These are phyloP conservation scores for Rhizoclosmatium globosum DNA, from an alignment of 192 early-diverging fungal genomes.

Conservation along the genomic window DNA sequence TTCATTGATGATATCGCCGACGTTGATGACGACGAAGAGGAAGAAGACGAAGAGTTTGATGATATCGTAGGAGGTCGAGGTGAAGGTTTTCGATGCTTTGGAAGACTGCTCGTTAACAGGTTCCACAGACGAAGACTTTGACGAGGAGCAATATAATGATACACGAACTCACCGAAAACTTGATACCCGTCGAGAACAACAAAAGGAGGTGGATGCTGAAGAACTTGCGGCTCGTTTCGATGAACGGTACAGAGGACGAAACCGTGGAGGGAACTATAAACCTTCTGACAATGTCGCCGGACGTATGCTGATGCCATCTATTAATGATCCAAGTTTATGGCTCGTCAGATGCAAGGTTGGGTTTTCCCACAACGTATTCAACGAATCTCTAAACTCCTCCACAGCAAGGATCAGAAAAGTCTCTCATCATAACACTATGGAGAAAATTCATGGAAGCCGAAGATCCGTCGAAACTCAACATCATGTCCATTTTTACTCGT, in stretches of 20 bases:
- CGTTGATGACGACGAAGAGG: constrained; percentile 81
- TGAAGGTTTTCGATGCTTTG: background rate
- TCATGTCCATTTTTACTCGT: constrained; percentile 83
- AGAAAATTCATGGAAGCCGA: constrained; percentile 76
- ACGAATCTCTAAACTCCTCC: constrained; percentile 13
- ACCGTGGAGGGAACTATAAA: constrained; percentile 2
- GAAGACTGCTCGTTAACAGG: background rate
- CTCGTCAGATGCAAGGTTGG: constrained; percentile 79
- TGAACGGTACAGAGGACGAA: constrained; percentile 76
- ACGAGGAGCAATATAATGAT: constrained; percentile 69
- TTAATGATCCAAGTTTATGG: constrained; percentile 92
- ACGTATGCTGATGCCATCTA: constrained; percentile 80
- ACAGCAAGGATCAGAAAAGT: constrained; percentile 85
- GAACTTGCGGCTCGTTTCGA: constrained; percentile 79
- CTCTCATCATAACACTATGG: constrained; percentile 83
- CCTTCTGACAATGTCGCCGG: constrained; percentile 75
- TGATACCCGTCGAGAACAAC: constrained; percentile 66
- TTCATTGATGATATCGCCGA: constrained; percentile 79
- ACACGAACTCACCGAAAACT: constrained; percentile 66
- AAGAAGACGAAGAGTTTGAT: constrained; percentile 73
- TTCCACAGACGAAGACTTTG: constrained; percentile 70
- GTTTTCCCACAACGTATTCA: background rate
- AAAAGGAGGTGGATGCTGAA: constrained; percentile 84
- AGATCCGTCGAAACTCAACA: constrained; percentile 68
- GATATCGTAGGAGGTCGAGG: constrained; percentile 40